Conservation (phyloP, 108 stramenopile species). For the Schizochytrium sp. region DNA sequence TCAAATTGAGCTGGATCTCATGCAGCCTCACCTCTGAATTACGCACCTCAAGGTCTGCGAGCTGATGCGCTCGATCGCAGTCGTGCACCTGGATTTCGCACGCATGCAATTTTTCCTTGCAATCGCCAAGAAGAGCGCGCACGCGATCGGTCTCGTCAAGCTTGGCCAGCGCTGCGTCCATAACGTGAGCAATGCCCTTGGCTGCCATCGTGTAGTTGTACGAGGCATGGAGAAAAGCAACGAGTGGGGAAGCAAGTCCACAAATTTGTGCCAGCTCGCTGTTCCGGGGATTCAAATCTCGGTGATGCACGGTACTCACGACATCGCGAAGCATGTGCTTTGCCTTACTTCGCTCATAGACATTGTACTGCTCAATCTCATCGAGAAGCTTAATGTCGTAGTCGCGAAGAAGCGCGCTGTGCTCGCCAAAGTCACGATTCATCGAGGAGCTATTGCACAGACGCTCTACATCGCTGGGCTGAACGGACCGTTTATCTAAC, state of each 20-base stretch:
- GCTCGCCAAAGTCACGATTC: background rate
- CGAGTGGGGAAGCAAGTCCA: background rate
- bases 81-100: background rate
- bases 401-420: background rate
- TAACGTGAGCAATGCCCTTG: background rate
- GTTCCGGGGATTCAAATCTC: background rate
- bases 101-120: background rate
- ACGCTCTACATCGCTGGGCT: background rate
- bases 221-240: background rate
- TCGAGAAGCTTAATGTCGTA: slow-evolving; percentile 3
- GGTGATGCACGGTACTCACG: background rate
- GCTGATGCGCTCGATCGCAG: background rate
- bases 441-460: background rate
- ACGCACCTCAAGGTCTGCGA: background rate
- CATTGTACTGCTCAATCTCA: background rate
- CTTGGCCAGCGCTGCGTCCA: background rate
- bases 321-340: background rate
- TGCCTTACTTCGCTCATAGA: background rate
- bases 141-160: background rate
- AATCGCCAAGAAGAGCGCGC: background rate
- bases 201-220: background rate
- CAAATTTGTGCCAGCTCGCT: background rate
- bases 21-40: background rate
- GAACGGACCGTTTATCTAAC: background rate
- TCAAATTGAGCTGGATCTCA: background rate